phyloP scores from a whole-genome alignment of 2,329 filamentous ascomycete genomes.

The Blumeria graminis region DNA sequence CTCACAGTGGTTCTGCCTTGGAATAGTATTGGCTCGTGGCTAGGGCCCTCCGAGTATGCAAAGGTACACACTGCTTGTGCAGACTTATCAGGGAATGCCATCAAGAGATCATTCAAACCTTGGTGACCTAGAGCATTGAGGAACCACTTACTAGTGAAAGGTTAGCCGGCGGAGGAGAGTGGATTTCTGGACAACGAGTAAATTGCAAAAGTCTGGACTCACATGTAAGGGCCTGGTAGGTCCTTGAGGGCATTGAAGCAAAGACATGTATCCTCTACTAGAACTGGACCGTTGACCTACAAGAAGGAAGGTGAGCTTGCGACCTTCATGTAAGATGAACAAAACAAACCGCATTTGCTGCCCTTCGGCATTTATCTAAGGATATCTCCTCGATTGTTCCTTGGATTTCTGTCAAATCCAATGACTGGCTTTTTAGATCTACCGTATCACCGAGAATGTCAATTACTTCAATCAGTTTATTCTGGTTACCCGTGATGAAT shows the following conservation, averaged over 20 bases:
- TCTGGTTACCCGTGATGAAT: slow-evolving; percentile 91
- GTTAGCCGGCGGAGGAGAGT: background rate
- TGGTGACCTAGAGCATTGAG: slow-evolving; percentile 58
- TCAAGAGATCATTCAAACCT: slow-evolving; percentile 74
- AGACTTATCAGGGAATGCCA: slow-evolving; percentile 71
- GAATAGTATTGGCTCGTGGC: slow-evolving; percentile 64
- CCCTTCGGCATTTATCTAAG: slow-evolving; percentile 59
- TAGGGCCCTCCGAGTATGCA: slow-evolving; percentile 69
- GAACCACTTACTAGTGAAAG: slow-evolving; percentile 62
- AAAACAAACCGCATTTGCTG: slow-evolving; percentile 44
- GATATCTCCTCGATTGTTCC: slow-evolving; percentile 84
- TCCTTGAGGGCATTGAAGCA: slow-evolving; percentile 79
- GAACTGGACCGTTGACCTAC: slow-evolving; percentile 61
- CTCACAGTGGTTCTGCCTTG: slow-evolving; percentile 66
- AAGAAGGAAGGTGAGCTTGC: slow-evolving; percentile 3
- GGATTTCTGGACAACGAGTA: background rate
- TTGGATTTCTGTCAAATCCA: slow-evolving; percentile 79
- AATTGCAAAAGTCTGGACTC: slow-evolving; percentile 8
- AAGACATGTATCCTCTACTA: slow-evolving; percentile 88
- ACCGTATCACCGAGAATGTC: slow-evolving; percentile 57
- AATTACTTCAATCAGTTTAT: slow-evolving; percentile 78
- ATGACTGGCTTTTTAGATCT: slow-evolving; percentile 43
- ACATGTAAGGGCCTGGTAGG: slow-evolving; percentile 95
- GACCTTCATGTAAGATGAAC: background rate
- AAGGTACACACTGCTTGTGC: slow-evolving; percentile 92